Conservation (phyloP, 2,329 filamentous ascomycete genomes). For the Xylaria sp. region DNA sequence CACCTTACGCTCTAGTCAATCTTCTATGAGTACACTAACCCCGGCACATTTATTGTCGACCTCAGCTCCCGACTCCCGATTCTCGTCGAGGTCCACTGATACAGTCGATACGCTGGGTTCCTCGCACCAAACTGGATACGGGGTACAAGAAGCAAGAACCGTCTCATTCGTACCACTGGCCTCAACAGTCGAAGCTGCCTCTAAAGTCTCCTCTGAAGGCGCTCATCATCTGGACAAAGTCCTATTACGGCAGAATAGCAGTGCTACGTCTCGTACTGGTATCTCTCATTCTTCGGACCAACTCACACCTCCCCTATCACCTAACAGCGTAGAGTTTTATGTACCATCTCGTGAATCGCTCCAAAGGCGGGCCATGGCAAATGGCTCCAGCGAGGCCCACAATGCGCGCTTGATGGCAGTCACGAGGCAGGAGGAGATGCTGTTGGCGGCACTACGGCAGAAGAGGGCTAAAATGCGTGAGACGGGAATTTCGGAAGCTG, state of each 20-base stretch:
- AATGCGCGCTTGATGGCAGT: slow-evolving; percentile 66
- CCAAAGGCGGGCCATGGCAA: slow-evolving; percentile 44
- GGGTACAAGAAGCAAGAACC: slow-evolving; percentile 55
- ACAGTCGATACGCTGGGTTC: slow-evolving; percentile 51
- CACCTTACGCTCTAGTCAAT: slow-evolving; percentile 42
- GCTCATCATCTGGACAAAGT: slow-evolving; percentile 35
- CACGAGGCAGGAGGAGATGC: slow-evolving; percentile 67
- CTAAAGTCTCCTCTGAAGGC: slow-evolving; percentile 36
- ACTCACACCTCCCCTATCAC: slow-evolving; percentile 63
- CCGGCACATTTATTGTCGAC: slow-evolving; percentile 33
- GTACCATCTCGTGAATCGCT: slow-evolving; percentile 54
- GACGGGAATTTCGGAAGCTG: slow-evolving; percentile 57
- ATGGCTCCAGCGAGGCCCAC: slow-evolving; percentile 43
- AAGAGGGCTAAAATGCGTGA: slow-evolving; percentile 68
- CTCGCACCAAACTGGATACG: slow-evolving; percentile 48
- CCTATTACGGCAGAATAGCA: slow-evolving; percentile 35
- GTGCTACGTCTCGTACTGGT: slow-evolving; percentile 35
- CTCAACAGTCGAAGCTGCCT: slow-evolving; percentile 45
- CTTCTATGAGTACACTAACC: slow-evolving; percentile 44
- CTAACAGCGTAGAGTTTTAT: slow-evolving; percentile 62
- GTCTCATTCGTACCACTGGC: slow-evolving; percentile 53
- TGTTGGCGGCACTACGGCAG: slow-evolving; percentile 66
- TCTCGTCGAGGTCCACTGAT: slow-evolving; percentile 53
- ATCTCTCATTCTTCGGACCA: slow-evolving; percentile 53
- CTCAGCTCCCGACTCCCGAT: slow-evolving; percentile 48